Base-by-base conservation (phyloP, 1,284 basidiomycete genomes). In the Cutaneotrichosporon curvatum region DNA sequence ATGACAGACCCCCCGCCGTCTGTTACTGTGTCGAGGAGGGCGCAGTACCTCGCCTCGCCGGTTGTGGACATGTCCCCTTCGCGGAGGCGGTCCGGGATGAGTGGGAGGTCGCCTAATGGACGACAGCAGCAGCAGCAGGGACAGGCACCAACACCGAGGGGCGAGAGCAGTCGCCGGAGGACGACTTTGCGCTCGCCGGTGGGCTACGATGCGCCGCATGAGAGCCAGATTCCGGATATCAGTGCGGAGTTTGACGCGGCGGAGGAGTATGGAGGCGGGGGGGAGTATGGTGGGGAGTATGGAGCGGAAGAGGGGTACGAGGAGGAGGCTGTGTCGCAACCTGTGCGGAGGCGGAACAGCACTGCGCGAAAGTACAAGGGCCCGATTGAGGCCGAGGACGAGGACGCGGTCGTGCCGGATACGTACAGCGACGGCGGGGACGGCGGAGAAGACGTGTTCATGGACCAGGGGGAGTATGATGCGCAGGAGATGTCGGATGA, bases 1-100 rank as follows among this genome's bases (percentile, higher is more conserved):
- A 54, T 47, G 7, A 2, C 30, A 56, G 59, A 60, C 38, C 62
- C 61, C 14, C 59, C 55, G 3, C 48, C 61, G 2, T 60, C 56
- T 4, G 57, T 61, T 14, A 25, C 44, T 18, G 40, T 58, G 2
- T 57, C 58, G 7, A n/a, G 44, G 21, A 45, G 52, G 4, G 12
- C 10, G 19, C 16, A 6, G 15, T 11, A 18, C 10, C 35, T 16
- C 35, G 35, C 18, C 35, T 37, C 35, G 16, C 35, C 35, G 8
- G 25, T 28, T 12, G 25, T 28, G 25, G 12, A 28, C 12, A 12
- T 28, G 12, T 28, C 25, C 25, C 25, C 25, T 12, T 7, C 8
- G 25, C 25, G 25, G 12, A 7, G 25, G 25, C 7, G 12, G 12
- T 7, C 25, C 25, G 8, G n/a, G n/a, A n/a, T n/a, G n/a, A n/a